phyloP scores from a whole-genome alignment of 1,284 basidiomycete genomes.

The Ustilago hordei region DNA sequence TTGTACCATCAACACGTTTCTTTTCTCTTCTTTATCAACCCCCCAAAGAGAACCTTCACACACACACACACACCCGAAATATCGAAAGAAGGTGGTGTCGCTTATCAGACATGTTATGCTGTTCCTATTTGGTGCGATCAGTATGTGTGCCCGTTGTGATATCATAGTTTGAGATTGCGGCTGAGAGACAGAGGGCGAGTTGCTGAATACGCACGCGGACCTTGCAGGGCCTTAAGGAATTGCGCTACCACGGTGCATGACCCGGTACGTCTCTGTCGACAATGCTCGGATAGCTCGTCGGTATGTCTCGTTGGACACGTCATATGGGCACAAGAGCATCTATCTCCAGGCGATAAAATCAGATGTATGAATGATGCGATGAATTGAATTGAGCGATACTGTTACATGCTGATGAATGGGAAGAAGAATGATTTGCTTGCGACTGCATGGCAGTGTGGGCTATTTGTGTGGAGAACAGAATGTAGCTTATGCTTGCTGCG shows the following conservation, averaged over 20 bases:
- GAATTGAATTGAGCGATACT: conserved; percentile 17
- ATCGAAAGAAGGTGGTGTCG: conserved; percentile 57
- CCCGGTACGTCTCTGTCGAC: too few relatives aligned
- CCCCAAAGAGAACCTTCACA: conserved; percentile 20
- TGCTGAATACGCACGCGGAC: neutral
- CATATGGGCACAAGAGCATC: too few relatives aligned
- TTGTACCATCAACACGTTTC: conserved; percentile 50
- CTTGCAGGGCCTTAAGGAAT: too few relatives aligned
- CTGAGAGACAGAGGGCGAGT: neutral
- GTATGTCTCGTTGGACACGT: too few relatives aligned
- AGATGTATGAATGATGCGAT: neutral
- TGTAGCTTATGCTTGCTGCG: conserved; percentile 6
- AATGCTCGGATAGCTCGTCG: too few relatives aligned
- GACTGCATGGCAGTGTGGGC: neutral
- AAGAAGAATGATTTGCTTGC: neutral
- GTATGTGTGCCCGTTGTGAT: neutral
- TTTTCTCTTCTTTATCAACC: conserved; percentile 13
- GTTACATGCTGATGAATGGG: conserved; percentile 20
- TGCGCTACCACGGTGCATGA: too few relatives aligned
- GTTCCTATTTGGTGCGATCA: conserved; percentile 9
- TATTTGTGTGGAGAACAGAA: neutral
- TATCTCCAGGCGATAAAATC: too few relatives aligned
- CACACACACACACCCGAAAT: conserved; percentile 32
- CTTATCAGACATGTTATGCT: conserved; percentile 33
- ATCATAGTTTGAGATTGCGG: neutral